These are phyloP conservation scores for Phytopythium litorale DNA, from an alignment of 352 stramenopile genomes.

Conservation along the genomic window DNA sequence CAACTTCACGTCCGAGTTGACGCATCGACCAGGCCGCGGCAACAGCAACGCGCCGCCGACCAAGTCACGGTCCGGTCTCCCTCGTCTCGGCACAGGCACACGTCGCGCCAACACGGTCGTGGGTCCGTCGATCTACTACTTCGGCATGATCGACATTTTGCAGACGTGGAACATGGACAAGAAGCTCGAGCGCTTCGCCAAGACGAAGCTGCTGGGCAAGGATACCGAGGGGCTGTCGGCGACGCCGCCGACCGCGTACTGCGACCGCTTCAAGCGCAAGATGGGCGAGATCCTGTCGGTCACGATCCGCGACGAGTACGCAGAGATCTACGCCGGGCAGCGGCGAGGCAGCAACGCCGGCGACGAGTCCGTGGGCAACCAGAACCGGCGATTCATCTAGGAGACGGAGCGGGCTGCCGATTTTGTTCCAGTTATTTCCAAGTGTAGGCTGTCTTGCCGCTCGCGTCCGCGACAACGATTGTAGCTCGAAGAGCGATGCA, in stretches of 20 bases:
- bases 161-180: slow-evolving; percentile 91
- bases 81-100: slow-evolving; percentile 61
- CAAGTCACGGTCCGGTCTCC: slow-evolving; percentile 37
- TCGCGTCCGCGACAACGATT: background rate
- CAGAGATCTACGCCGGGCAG: slow-evolving; percentile 30
- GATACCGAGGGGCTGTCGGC: slow-evolving; percentile 80
- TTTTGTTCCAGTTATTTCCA: background rate
- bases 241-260: slow-evolving; percentile 78
- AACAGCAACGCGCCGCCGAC: slow-evolving; percentile 13
- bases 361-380: slow-evolving; percentile 12
- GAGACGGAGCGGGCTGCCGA: background rate
- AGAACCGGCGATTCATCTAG: slow-evolving; percentile 55
- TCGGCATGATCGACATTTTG: slow-evolving; percentile 86
- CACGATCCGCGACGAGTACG: slow-evolving; percentile 61
- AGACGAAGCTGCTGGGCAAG: slow-evolving; percentile 80
- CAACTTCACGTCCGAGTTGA: slow-evolving; percentile 35
- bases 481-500: background rate
- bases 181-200: slow-evolving; percentile 86
- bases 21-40: slow-evolving; percentile 23
- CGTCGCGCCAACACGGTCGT: slow-evolving; percentile 85
- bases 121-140: slow-evolving; percentile 85
- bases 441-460: background rate
- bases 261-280: slow-evolving; percentile 85
- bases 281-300: slow-evolving; percentile 85
- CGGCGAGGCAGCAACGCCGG: slow-evolving; percentile 25